Evolutionary conservation across 1,284 basidiomycete genomes (phyloP).

Genomic region (Thecaphora frezii): DNA sequence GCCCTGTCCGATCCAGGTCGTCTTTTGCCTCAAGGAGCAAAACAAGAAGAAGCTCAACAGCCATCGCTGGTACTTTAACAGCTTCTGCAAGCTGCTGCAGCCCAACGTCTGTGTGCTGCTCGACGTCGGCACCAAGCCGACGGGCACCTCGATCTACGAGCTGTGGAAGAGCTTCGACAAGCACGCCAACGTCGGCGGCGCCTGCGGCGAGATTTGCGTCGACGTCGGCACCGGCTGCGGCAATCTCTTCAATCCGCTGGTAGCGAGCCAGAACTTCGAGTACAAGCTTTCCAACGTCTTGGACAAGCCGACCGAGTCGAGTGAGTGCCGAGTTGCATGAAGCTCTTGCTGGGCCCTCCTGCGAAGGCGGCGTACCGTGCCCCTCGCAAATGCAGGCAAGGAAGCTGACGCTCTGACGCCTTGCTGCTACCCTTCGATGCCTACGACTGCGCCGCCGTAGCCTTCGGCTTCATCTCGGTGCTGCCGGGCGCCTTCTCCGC

Average conservation of each 20-base stretch:
- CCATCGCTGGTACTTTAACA: constrained; percentile 58
- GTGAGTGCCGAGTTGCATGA: no score
- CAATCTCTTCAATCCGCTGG: constrained; percentile 68
- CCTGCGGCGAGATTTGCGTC: constrained; percentile 91
- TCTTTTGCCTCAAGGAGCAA: constrained; percentile 57
- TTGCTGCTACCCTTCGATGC: no score
- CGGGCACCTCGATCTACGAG: constrained; percentile 71
- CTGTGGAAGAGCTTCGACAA: constrained; percentile 96
- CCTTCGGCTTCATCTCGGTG: constrained; percentile 88
- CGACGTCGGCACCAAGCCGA: constrained; percentile 91
- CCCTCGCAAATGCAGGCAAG: no score
- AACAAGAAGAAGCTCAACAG: constrained; percentile 56
- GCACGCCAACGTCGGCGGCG: constrained; percentile 90
- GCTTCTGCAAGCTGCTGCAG: constrained; percentile 57
- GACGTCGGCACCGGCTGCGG: constrained; percentile 73
- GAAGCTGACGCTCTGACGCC: no score
- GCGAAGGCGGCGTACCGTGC: no score
- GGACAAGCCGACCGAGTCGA: constrained; percentile 67
- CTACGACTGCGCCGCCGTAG: no score
- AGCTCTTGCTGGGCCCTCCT: no score
- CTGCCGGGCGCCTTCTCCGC: constrained; percentile 91
- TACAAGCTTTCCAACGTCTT: constrained; percentile 56
- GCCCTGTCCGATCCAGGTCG: constrained; percentile 59
- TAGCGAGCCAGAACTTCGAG: constrained; percentile 64
- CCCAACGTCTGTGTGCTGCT: constrained; percentile 91